Evolutionary conservation across 176 grass and related monocot genomes (phyloP), one percentile per base, ranked within the genome.

Genomic region (Oryza longistaminata): DNA sequence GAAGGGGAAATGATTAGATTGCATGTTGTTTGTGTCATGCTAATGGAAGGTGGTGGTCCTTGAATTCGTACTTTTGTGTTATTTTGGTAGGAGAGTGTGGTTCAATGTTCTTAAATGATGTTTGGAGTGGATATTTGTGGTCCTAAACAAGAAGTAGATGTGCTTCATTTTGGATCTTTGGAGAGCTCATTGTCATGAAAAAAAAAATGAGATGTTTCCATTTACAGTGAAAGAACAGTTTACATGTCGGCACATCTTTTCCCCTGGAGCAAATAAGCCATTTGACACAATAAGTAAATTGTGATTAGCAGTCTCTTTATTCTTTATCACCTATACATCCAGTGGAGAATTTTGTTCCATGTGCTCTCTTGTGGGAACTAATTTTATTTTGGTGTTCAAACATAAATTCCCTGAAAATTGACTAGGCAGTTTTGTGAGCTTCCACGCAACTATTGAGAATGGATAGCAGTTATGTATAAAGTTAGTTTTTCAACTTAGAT

Each of bases 51-150:
- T 2, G 17, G 61, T 73, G 69, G 42, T 80, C 76, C 84, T 66
- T 5, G 2, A 50, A n/a, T 73, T 65, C 0, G 27, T 80, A 37
- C 21, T 86, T 86, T 64, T 80, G 10, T 86, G 58, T 67, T 66
- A 52, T 80, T 80, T 55, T 49, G 68, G 69, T 86, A 67, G 77
- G 77, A 66, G 52, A 80, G 77, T 16, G 76, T 80, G 53, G 68
- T 73, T 42, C 85, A 80, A 14, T 86, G 39, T 50, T 73, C 33
- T 52, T 80, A 67, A 86, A 86, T 52, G 69, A 64, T 86, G 39
- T 60, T 79, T 66, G 85, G 68, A 26, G 34, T 80, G 55, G 68
- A 80, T 80, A 74, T 86, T 80, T 52, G 69, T 86, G 76, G 76
- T 74, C 85, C 69, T 74, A 73, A 49, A 73, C 71, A 14, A 65